Evolutionary conservation across 2,329 filamentous ascomycete genomes (phyloP).

Genomic region (Rutstroemia sp.): DNA sequence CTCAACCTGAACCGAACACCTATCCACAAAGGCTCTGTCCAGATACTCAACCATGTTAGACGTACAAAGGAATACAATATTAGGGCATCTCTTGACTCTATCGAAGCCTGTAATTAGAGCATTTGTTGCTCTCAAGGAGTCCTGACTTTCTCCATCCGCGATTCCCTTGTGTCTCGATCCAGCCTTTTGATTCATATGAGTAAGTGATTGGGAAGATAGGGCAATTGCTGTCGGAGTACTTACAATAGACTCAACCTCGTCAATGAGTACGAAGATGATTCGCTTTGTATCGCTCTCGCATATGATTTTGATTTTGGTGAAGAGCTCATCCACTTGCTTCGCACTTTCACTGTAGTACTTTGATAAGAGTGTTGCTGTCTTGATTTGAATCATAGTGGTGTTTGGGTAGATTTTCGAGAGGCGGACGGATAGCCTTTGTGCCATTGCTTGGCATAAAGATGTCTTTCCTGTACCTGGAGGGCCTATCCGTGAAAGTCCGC

Average conservation of each 20-base stretch:
- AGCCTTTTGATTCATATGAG: background rate
- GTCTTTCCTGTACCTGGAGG: slow-evolving; percentile 80
- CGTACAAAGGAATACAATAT: slow-evolving; percentile 27
- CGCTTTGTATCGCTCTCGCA: slow-evolving; percentile 18
- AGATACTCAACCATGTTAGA: slow-evolving; percentile 26
- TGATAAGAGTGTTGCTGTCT: slow-evolving; percentile 37
- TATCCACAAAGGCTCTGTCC: slow-evolving; percentile 27
- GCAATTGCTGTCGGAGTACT: background rate
- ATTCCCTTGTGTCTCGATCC: slow-evolving; percentile 19
- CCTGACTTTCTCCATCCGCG: slow-evolving; percentile 23
- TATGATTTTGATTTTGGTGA: slow-evolving; percentile 32
- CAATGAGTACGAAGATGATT: slow-evolving; percentile 28
- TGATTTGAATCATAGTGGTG: slow-evolving; percentile 37
- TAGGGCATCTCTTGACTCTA: slow-evolving; percentile 17
- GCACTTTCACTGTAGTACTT: slow-evolving; percentile 42
- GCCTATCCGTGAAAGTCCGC: background rate
- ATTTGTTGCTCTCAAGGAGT: slow-evolving; percentile 28
- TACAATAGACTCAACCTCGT: slow-evolving; percentile 30
- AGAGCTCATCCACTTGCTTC: slow-evolving; percentile 35
- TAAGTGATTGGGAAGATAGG: background rate
- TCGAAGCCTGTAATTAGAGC: slow-evolving; percentile 29
- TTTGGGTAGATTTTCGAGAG: slow-evolving; percentile 31
- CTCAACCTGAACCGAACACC: slow-evolving; percentile 20
- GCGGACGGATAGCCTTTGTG: slow-evolving; percentile 46
- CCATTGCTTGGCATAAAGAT: slow-evolving; percentile 93